Evolutionary conservation across 2,329 filamentous ascomycete species (phyloP), one percentile per base, ranked within the genome.

Genomic region (Calonectria leucothoes): DNA sequence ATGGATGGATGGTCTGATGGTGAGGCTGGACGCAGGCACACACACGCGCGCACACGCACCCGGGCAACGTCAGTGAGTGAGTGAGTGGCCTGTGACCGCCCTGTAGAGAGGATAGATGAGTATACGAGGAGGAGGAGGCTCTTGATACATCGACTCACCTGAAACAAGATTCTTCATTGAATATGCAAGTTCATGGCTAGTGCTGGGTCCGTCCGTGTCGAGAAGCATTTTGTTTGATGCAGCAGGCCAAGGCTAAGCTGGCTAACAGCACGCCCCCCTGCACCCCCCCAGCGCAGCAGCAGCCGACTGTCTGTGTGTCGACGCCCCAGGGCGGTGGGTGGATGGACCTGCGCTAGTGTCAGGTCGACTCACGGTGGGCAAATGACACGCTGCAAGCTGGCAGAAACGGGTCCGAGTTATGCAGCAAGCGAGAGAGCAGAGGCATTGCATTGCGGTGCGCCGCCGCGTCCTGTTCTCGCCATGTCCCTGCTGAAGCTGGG

Each of bases 321-420:
- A 75, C 72, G 61, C 71, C 59, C 75, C 70, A 74, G 64, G 72
- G 72, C 73, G 76, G 77, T 80, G 77, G 73, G 70, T 75, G 72
- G 70, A 76, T 77, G 78, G 78, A 80, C 77, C 76, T 80, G 76
- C 78, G 76, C 78, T 78, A 80, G 78, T 77, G 78, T 74, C 67
- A 77, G 75, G 75, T 59, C 72, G 72, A 71, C 66, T 72, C 61
- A 55, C 55, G 66, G 76, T 78, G 70, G 69, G 66, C 71, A 78
- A 76, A 75, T 78, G 61, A 65, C 57, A 69, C 49, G 65, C 76
- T 71, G 68, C 45, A 75, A 73, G 51, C 73, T 77, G 76, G 70
- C 59, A 67, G 69, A 65, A 59, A 52, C 71, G 69, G 70, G 59
- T 51, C 66, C 27, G 59, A 72, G 42, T 61, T 70, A 74, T 76